A percentile compares a stretch with the other conserved stretches of the same genome.
phyloP scores from a whole-genome alignment of 805 yeast genomes.

The Pichia deserticola region DNA sequence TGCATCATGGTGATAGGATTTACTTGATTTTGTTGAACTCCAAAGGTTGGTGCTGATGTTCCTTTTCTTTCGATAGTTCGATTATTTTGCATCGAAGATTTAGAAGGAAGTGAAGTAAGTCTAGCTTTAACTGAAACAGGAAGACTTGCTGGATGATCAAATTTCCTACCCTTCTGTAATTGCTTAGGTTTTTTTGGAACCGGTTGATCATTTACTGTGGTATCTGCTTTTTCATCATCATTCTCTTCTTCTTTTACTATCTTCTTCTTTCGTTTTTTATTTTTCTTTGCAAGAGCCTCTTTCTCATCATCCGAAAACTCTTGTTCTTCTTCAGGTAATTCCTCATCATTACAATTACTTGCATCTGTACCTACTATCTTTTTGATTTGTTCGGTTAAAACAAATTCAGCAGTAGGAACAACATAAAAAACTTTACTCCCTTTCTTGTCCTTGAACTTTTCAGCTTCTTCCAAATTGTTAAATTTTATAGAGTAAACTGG shows the following conservation, averaged over 20 bases:
- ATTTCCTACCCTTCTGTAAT: not conserved
- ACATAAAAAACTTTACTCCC: slow-evolving; percentile 67
- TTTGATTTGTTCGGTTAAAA: slow-evolving; percentile 66
- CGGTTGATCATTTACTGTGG: not conserved
- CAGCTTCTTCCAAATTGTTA: slow-evolving; percentile 41
- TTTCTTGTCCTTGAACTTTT: slow-evolving; percentile 36
- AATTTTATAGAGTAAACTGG: slow-evolving; percentile 79
- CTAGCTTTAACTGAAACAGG: slow-evolving; percentile 6
- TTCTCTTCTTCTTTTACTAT: slow-evolving; percentile 1
- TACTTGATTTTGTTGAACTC: not conserved
- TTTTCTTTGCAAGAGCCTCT: slow-evolving; percentile 63
- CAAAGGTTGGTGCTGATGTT: too few relatives aligned
- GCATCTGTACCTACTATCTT: slow-evolving; percentile 86
- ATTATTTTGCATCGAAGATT: not conserved
- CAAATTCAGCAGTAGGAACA: slow-evolving; percentile 72
- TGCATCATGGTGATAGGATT: slow-evolving; percentile 11
- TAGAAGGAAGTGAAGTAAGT: slow-evolving; percentile 16
- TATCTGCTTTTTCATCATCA: not conserved
- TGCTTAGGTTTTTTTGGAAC: not conserved
- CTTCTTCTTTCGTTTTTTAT: slow-evolving; percentile 53
- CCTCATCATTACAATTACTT: slow-evolving; percentile 91
- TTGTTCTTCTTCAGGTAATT: slow-evolving; percentile 84
- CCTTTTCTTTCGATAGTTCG: not conserved
- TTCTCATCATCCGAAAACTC: slow-evolving; percentile 93
- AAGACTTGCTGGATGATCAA: not conserved